These are phyloP conservation scores for Phyllachora maydis DNA, from an alignment of 2,329 filamentous ascomycete species.

Conservation along the genomic window DNA sequence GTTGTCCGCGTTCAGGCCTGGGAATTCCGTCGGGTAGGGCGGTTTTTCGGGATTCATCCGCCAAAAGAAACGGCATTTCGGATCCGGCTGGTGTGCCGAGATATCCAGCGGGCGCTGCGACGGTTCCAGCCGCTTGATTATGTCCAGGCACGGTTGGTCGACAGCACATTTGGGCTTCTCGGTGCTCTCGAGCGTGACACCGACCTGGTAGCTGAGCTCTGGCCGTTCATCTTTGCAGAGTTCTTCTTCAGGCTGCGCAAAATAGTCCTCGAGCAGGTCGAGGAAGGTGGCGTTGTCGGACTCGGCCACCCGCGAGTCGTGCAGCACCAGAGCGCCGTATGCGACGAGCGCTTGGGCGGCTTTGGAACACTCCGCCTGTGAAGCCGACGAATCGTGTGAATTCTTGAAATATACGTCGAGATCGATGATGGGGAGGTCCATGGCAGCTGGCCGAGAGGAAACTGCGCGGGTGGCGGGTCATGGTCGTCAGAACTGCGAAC, in stretches of 20 bases:
- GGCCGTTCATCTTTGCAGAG: constrained; percentile 32
- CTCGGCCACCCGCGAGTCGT: constrained; percentile 36
- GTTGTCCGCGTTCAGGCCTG: constrained; percentile 31
- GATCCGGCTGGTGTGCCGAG: constrained; percentile 31
- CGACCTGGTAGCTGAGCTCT: constrained; percentile 37
- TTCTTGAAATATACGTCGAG: constrained; percentile 32
- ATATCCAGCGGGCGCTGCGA: constrained; percentile 37
- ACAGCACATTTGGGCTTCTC: constrained; percentile 43
- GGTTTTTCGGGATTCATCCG: constrained; percentile 31
- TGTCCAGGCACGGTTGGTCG: constrained; percentile 35
- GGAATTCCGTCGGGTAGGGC: constrained; percentile 32
- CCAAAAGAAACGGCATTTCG: constrained; percentile 45
- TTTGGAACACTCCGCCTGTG: constrained; percentile 27
- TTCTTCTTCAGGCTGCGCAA: constrained; percentile 27
- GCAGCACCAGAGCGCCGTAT: constrained; percentile 37
- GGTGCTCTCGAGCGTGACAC: constrained; percentile 40
- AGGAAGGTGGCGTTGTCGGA: constrained; percentile 33
- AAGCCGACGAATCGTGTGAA: constrained; percentile 18
- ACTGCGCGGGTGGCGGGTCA: no score
- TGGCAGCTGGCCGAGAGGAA: constrained; percentile 12
- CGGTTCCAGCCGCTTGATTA: constrained; percentile 31
- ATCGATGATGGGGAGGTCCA: constrained; percentile 39
- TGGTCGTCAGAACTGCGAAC: no score
- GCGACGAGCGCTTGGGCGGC: constrained; percentile 35
- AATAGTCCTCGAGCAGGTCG: constrained; percentile 44